Percentiles rank a stretch among this genome's conserved stretches.
Evolutionary conservation across 495 filamentous ascomycete genomes (phyloP).

Genomic region (Aspergillus bertholletiae): DNA sequence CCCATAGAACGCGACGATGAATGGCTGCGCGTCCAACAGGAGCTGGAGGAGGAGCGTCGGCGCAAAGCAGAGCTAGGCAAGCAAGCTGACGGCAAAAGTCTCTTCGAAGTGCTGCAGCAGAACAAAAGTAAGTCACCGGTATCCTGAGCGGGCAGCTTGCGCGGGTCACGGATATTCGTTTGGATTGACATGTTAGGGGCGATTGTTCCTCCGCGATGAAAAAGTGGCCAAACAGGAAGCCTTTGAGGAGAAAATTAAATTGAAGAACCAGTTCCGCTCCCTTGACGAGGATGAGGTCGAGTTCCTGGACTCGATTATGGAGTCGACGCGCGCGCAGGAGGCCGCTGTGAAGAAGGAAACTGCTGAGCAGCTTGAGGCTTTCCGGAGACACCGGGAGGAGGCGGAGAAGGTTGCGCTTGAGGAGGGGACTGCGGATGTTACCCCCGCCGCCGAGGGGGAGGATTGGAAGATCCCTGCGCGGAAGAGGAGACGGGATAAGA

Average conservation of each 20-base stretch:
- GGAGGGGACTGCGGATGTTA: constrained; percentile 31
- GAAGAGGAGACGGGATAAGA: constrained; percentile 58
- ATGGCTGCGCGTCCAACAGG: constrained; percentile 74
- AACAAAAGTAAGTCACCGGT: constrained; percentile 74
- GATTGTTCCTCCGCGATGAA: constrained; percentile 19
- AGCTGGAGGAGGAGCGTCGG: constrained; percentile 66
- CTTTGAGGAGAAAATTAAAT: constrained; percentile 81
- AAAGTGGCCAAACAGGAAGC: constrained; percentile 91
- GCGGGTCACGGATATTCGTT: constrained; percentile 1
- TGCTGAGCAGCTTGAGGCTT: constrained; percentile 64
- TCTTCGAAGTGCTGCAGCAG: constrained; percentile 84
- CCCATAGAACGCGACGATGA: constrained; percentile 59
- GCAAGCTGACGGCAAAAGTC: constrained; percentile 62
- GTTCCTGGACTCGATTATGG: constrained; percentile 77
- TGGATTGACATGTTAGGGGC: constrained; percentile 54
- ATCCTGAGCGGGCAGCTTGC: background rate
- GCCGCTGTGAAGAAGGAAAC: constrained; percentile 71
- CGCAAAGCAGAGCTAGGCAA: constrained; percentile 55
- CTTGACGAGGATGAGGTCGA: constrained; percentile 94
- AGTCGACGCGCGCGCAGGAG: constrained; percentile 67
- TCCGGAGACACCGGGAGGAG: constrained; percentile 66
- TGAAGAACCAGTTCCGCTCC: constrained; percentile 92
- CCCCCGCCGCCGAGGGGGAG: constrained; percentile 38
- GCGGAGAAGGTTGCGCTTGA: constrained; percentile 51
- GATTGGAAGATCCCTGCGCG: constrained; percentile 52